These are phyloP conservation scores for Cyclotella distinguenda DNA, from an alignment of 108 stramenopile species.

Conservation along the genomic window DNA sequence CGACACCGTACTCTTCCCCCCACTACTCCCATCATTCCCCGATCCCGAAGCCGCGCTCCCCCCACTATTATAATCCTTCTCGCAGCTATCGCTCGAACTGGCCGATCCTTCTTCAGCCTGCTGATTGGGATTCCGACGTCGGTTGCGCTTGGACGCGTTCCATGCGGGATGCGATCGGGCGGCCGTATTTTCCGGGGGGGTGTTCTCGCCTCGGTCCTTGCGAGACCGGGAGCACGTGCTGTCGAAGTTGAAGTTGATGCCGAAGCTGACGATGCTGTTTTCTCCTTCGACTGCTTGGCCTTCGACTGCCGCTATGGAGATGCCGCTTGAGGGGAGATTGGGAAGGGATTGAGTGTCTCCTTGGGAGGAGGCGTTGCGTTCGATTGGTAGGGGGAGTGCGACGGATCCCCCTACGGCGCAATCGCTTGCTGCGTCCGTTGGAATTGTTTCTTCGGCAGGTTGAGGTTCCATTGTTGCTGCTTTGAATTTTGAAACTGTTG, in stretches of 20 bases:
- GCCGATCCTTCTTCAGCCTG: conserved; percentile 15
- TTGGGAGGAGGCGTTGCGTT: background rate
- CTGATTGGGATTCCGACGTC: conserved; percentile 7
- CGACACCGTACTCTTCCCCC: conserved; percentile 47
- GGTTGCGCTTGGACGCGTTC: background rate
- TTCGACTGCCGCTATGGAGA: background rate
- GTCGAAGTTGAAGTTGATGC: conserved; percentile 45
- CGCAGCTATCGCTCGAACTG: conserved; percentile 31
- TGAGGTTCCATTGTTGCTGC: conserved; percentile 2
- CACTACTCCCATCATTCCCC: conserved; percentile 42
- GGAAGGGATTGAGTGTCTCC: background rate
- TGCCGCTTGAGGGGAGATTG: conserved; percentile 7
- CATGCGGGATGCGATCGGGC: background rate
- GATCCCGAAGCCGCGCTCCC: conserved; percentile 23
- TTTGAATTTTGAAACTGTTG: background rate
- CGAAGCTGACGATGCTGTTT: conserved; percentile 39
- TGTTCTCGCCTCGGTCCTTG: conserved; percentile 28
- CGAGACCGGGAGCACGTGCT: conserved; percentile 29
- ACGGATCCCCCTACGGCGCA: conserved; percentile 24
- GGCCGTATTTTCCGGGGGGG: conserved; percentile 4
- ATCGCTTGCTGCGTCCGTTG: conserved; percentile 19
- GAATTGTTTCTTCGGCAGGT: conserved; percentile 23
- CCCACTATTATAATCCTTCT: conserved; percentile 33
- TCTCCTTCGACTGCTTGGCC: conserved; percentile 7
- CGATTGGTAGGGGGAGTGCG: background rate